These are phyloP conservation scores for Orbilia blumenaviensis DNA, from an alignment of 2,329 filamentous ascomycete species.

Conservation along the genomic window DNA sequence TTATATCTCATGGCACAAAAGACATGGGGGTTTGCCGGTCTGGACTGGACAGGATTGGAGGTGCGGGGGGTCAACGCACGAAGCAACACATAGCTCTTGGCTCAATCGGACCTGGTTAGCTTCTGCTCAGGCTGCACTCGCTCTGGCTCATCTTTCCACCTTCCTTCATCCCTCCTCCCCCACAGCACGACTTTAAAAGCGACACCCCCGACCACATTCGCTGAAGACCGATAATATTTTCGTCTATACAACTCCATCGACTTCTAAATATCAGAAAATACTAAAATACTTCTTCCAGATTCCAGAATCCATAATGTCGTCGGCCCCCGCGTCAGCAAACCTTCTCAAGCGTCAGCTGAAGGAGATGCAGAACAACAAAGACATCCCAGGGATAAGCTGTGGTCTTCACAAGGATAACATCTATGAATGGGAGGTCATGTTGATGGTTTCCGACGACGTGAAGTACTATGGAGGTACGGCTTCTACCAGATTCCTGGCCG, in stretches of 20 bases:
- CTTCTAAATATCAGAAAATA: background rate
- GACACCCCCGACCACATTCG: background rate
- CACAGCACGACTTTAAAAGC: background rate
- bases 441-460: slow-evolving; percentile 96
- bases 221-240: background rate
- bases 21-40: too few species aligned
- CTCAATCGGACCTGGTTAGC: background rate
- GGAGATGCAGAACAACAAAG: slow-evolving; percentile 89
- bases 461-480: slow-evolving; percentile 87
- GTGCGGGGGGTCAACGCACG: background rate
- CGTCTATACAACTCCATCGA: background rate
- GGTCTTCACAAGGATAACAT: slow-evolving; percentile 86
- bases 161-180: background rate
- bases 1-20: too few species aligned
- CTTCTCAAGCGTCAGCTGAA: slow-evolving; percentile 87
- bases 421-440: slow-evolving; percentile 98
- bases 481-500: background rate
- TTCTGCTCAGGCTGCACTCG: background rate
- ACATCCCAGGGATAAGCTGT: slow-evolving; percentile 92
- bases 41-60: background rate
- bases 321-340: slow-evolving; percentile 68
- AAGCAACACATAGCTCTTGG: background rate
- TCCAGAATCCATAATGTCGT: slow-evolving; percentile 27
- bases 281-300: background rate
- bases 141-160: background rate